Conservation (phyloP, 78 protist species). For the Chrysochromulina parva region DNA sequence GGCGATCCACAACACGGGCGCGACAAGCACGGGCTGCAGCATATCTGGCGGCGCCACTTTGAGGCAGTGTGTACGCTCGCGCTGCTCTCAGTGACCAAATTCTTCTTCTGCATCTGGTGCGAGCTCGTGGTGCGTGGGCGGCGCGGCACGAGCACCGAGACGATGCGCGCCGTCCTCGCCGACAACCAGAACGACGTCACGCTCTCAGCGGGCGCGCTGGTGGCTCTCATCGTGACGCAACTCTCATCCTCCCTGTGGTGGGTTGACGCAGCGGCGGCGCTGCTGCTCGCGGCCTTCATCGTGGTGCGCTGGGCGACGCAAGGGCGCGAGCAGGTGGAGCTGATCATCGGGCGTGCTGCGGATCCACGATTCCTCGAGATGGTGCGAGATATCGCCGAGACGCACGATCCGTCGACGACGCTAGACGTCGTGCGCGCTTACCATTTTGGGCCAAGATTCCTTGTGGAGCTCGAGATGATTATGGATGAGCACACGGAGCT, state of each 20-base stretch:
- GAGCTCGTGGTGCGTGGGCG: not conserved
- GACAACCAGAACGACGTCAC: conserved; percentile 6
- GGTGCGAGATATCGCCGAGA: conserved; percentile 8
- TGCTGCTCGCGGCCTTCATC: not conserved
- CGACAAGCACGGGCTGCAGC: not conserved
- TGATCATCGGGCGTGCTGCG: not conserved
- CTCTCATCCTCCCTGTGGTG: not conserved
- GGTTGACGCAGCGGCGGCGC: not conserved
- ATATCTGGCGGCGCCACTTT: too few relatives aligned
- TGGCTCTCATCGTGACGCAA: not conserved
- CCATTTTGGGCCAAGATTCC: not conserved
- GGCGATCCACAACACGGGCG: not conserved
- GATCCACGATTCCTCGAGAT: not conserved
- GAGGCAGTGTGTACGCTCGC: too few relatives aligned
- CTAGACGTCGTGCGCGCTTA: not conserved
- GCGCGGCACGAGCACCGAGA: not conserved
- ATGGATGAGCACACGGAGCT: not conserved
- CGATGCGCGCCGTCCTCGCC: not conserved
- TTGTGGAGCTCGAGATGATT: not conserved
- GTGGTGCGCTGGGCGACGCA: not conserved
- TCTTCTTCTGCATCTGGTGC: not conserved
- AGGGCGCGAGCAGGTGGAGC: not conserved
- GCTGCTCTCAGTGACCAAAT: not conserved
- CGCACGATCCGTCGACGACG: not conserved
- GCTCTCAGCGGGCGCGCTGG: not conserved